Conservation (phyloP, 2,329 filamentous ascomycete species). For the Fusarium sp. region DNA sequence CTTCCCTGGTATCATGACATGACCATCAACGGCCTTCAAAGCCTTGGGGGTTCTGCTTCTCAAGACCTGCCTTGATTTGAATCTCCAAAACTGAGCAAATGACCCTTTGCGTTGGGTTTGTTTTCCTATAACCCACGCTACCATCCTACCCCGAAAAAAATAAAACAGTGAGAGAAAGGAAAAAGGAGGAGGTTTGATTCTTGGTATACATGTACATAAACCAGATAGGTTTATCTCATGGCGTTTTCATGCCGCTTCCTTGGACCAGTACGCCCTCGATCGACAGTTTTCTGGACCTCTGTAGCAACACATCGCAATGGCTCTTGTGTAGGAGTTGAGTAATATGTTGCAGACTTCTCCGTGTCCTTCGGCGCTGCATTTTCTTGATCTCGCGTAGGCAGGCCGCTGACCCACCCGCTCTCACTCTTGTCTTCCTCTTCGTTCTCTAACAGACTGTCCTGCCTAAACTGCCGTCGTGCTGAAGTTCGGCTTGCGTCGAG, state of each 20-base stretch:
- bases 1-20: constrained; percentile 13
- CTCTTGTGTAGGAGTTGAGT: constrained; percentile 21
- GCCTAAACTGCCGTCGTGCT: constrained; percentile 31
- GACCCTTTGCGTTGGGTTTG: constrained; percentile 5
- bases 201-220: constrained; percentile 11
- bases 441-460: constrained; percentile 13
- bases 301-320: constrained; percentile 36
- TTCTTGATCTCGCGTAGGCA: constrained; percentile 38
- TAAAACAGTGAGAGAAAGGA: constrained; percentile 28
- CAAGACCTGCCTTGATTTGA: constrained; percentile 9
- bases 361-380: constrained; percentile 37
- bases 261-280: constrained; percentile 8
- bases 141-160: constrained; percentile 23
- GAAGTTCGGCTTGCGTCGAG: constrained; percentile 35
- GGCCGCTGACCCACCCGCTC: constrained; percentile 9
- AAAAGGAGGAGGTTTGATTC: constrained; percentile 3
- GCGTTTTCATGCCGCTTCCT: constrained; percentile 32
- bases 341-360: constrained; percentile 19
- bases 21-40: constrained; percentile 6
- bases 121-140: constrained; percentile 29
- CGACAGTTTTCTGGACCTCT: constrained; percentile 18
- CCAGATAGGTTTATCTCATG: constrained; percentile 29
- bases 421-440: constrained; percentile 17
- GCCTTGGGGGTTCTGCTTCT: constrained; percentile 10
- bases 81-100: constrained; percentile 38